phyloP scores from a whole-genome alignment of 2,329 filamentous ascomycete genomes.

The Ilyonectria destructans region DNA sequence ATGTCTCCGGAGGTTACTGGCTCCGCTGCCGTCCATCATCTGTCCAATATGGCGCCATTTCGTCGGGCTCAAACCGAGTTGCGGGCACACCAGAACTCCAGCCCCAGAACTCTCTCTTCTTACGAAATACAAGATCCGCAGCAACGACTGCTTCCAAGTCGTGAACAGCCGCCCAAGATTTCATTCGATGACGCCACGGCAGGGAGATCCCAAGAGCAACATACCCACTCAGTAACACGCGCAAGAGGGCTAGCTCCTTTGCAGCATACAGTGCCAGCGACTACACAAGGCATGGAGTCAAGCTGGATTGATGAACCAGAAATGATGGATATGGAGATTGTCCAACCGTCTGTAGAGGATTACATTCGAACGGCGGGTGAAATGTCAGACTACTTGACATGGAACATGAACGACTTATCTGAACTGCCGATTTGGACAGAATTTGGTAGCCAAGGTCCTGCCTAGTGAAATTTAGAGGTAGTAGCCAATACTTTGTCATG shows the following conservation, averaged over 20 bases:
- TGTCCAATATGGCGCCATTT: background rate
- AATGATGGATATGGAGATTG: background rate
- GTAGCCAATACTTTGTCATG: too few species aligned
- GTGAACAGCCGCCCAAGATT: too few species aligned
- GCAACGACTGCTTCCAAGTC: too few species aligned
- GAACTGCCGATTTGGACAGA: background rate
- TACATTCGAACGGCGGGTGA: background rate
- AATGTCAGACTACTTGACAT: background rate
- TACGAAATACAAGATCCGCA: too few species aligned
- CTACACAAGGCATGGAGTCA: too few species aligned
- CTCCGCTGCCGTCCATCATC: background rate
- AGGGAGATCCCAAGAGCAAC: too few species aligned
- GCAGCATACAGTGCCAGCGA: too few species aligned
- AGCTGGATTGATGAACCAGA: too few species aligned
- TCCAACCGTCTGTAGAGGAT: background rate
- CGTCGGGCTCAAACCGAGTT: background rate
- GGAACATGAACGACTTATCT: background rate
- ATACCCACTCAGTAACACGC: too few species aligned
- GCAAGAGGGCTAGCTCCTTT: too few species aligned
- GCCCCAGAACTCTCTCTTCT: too few species aligned
- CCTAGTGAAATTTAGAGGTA: background rate
- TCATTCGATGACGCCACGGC: too few species aligned
- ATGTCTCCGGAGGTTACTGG: background rate
- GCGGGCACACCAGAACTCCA: background rate
- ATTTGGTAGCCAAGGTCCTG: background rate